Base-by-base conservation (phyloP, 345 rosid species). In the Populus alba region DNA sequence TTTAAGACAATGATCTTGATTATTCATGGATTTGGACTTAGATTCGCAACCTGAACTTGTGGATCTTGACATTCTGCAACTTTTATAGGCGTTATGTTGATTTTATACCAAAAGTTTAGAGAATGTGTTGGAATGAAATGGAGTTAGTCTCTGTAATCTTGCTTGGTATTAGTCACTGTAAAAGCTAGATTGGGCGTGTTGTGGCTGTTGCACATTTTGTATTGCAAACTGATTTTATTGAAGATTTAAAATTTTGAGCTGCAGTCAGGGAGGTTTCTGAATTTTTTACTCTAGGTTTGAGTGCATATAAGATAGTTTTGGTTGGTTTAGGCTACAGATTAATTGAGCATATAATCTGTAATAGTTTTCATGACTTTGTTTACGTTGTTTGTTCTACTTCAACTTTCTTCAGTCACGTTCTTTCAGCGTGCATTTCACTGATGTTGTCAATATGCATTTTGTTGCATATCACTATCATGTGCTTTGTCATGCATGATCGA, bases 11-110 rank as follows among this genome's bases (percentile, higher is more conserved):
- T 29, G 33, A 33, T 66, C 59, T 38, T 72, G n/a, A 39, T 72
- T 81, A 47, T 73, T 39, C 73, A 62, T 33, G 61, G 73, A 68
- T 72, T 66, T 39, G 71, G 45, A 49, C 68, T 59, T 68, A 47
- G 72, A 53, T 27, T 27, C 65, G 53, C 15, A 31, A 38, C 27
- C 31, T 43, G 61, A 29, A 77, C 38, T 20, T 3, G 20, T 49
- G 61, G 70, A 70, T 68, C 74, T 47, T 51, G 77, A 65, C 29
- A 31, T 75, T 73, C 39, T 70, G 37, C 71, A 15, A 8, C 33
- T 41, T 45, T 5, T 57, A 5, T 61, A 29, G 62, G 23, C 67
- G 23, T 20, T 23, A 23, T 68, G n/a, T 23, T 25, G 37, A 63
- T 38, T 23, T 33, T 63, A 69, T n/a, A 38, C 49, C 23, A 29